A percentile compares a stretch with the other conserved stretches of the same genome.
Evolutionary conservation across 83 land plant species (phyloP).

Genomic region (Picea mariana): DNA sequence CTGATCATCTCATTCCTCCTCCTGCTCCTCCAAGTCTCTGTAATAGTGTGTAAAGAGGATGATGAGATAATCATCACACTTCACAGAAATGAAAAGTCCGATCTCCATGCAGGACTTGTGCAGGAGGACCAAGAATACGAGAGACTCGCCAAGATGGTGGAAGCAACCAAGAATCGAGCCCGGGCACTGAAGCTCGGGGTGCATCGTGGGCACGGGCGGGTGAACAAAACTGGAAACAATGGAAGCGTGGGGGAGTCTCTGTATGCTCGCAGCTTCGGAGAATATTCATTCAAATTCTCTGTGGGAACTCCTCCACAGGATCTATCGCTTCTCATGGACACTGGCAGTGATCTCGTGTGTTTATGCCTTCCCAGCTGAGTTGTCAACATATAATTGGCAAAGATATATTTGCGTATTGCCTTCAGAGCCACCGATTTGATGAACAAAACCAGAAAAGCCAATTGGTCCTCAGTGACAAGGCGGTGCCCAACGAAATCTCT

Average conservation of each 20-base stretch:
- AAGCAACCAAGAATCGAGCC: not conserved
- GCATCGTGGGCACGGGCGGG: not conserved
- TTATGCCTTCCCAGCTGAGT: no score
- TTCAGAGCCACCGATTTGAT: slow-evolving; percentile 49
- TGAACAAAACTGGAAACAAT: not conserved
- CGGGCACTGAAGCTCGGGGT: not conserved
- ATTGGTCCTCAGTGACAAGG: slow-evolving; percentile 21
- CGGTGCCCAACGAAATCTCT: not conserved
- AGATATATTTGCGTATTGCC: slow-evolving; percentile 36
- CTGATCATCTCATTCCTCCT: no score
- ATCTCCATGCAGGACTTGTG: no score
- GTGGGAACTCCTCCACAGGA: slow-evolving; percentile 28
- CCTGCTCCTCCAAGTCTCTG: not conserved
- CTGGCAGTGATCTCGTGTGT: slow-evolving; percentile 70
- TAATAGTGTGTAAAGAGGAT: not conserved
- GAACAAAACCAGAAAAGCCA: slow-evolving; percentile 22
- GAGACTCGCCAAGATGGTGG: not conserved
- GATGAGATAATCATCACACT: not conserved
- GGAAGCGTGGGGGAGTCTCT: slow-evolving; percentile 35
- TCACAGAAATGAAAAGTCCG: no score
- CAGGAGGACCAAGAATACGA: not conserved
- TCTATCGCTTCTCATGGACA: slow-evolving; percentile 54
- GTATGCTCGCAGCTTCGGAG: not conserved
- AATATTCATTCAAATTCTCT: slow-evolving; percentile 14
- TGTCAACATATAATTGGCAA: not conserved